Conservation (phyloP, 2,329 filamentous ascomycete genomes). For the Xylariales sp. region DNA sequence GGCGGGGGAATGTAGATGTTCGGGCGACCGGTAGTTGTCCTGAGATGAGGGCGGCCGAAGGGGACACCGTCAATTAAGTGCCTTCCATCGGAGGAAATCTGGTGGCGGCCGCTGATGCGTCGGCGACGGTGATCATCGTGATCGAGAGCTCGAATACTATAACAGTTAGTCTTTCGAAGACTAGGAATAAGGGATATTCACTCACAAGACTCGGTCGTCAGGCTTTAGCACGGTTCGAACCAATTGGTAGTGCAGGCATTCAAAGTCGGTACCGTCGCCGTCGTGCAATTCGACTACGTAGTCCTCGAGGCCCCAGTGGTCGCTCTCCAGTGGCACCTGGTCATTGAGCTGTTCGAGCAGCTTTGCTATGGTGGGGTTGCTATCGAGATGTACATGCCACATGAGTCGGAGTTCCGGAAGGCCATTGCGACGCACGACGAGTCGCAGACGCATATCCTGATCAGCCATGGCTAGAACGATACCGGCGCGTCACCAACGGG, state of each 20-base stretch:
- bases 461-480: slow-evolving; percentile 48
- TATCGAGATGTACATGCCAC: slow-evolving; percentile 71
- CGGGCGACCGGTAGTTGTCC: slow-evolving; percentile 70
- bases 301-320: slow-evolving; percentile 88
- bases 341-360: slow-evolving; percentile 84
- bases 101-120: slow-evolving; percentile 79
- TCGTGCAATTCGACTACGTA: slow-evolving; percentile 82
- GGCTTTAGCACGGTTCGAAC: slow-evolving; percentile 78
- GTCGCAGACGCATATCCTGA: slow-evolving; percentile 74
- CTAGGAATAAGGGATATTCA: slow-evolving; percentile 36
- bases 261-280: slow-evolving; percentile 71
- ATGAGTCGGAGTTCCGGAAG: slow-evolving; percentile 78
- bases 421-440: slow-evolving; percentile 77
- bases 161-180: slow-evolving; percentile 2
- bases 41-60: slow-evolving; percentile 80
- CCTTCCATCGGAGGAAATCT: slow-evolving; percentile 81
- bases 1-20: slow-evolving; percentile 77
- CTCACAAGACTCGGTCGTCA: slow-evolving; percentile 85
- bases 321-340: slow-evolving; percentile 82
- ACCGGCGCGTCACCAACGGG: background rate
- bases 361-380: slow-evolving; percentile 76
- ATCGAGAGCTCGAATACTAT: slow-evolving; percentile 81
- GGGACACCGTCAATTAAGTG: slow-evolving; percentile 88
- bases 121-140: slow-evolving; percentile 79
- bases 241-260: slow-evolving; percentile 87